Evolutionary conservation across 2,329 filamentous ascomycete species (phyloP).

Genomic region (Fusarium sp.): DNA sequence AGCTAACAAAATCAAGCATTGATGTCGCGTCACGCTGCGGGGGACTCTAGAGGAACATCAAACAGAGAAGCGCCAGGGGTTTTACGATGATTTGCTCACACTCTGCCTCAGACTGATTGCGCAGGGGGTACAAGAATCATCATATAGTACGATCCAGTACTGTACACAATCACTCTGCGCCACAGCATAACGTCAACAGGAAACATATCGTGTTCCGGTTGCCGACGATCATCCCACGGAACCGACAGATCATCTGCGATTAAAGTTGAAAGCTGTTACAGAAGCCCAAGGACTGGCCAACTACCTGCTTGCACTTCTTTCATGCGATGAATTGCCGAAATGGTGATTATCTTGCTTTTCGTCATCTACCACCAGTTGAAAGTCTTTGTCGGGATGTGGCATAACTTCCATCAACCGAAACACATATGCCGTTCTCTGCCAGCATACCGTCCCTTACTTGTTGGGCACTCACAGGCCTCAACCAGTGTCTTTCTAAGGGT

Average conservation of each 20-base stretch:
- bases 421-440: slow-evolving; percentile 1
- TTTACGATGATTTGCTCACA: slow-evolving; percentile 10
- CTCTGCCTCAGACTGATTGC: slow-evolving; percentile 34
- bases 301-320: slow-evolving; percentile 6
- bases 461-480: slow-evolving; percentile 10
- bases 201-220: slow-evolving; percentile 36
- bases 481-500: not conserved
- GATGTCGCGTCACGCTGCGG: slow-evolving; percentile 4
- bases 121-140: slow-evolving; percentile 16
- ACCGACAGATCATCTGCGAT: slow-evolving; percentile 14
- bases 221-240: slow-evolving; percentile 29
- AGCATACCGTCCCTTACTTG: not conserved
- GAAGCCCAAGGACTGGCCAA: slow-evolving; percentile 18
- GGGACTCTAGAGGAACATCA: slow-evolving; percentile 1
- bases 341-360: slow-evolving; percentile 7
- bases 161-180: slow-evolving; percentile 17
- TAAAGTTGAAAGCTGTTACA: slow-evolving; percentile 31
- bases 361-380: slow-evolving; percentile 1
- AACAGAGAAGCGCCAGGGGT: slow-evolving; percentile 11
- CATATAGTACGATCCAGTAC: not conserved
- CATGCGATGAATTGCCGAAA: slow-evolving; percentile 5
- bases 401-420: slow-evolving; percentile 8
- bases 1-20: slow-evolving; percentile 8
- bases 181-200: slow-evolving; percentile 26
- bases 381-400: not conserved